A percentile compares a stretch with the other conserved stretches of the same genome.
Conservation (phyloP, 225 moss, liverwort and hornwort genomes). For the Neckera pumila region DNA sequence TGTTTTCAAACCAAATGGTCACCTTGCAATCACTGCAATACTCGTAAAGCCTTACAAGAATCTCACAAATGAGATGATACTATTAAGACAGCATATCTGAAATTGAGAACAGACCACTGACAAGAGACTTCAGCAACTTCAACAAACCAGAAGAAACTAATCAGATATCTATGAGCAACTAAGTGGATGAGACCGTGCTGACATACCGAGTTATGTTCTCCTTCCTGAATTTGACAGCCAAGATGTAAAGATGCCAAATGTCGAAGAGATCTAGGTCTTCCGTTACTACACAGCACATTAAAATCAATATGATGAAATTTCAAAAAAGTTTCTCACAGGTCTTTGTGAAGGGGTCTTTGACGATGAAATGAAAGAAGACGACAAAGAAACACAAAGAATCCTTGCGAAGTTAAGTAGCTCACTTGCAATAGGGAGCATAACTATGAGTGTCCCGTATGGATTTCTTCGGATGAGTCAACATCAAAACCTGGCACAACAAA, state of each 20-base stretch:
- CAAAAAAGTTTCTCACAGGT: neutral
- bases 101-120: neutral
- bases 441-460: constrained; percentile 66
- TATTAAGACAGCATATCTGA: neutral
- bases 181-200: neutral
- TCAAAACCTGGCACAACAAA: constrained; percentile 46
- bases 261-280: constrained; percentile 68
- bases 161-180: neutral
- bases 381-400: neutral
- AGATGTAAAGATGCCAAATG: constrained; percentile 66
- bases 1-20: constrained; percentile 4
- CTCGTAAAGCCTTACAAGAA: neutral
- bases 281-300: constrained; percentile 25
- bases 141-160: neutral
- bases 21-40: neutral
- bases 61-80: neutral
- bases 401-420: neutral
- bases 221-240: constrained; percentile 59
- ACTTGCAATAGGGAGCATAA: constrained; percentile 71
- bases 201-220: constrained; percentile 80
- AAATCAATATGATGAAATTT: neutral
- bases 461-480: constrained; percentile 70
- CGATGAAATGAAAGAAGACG: neutral
- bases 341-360: neutral
- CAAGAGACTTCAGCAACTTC: neutral